phyloP scores from a whole-genome alignment of 2,329 filamentous ascomycete species.

The Periconia sp. region DNA sequence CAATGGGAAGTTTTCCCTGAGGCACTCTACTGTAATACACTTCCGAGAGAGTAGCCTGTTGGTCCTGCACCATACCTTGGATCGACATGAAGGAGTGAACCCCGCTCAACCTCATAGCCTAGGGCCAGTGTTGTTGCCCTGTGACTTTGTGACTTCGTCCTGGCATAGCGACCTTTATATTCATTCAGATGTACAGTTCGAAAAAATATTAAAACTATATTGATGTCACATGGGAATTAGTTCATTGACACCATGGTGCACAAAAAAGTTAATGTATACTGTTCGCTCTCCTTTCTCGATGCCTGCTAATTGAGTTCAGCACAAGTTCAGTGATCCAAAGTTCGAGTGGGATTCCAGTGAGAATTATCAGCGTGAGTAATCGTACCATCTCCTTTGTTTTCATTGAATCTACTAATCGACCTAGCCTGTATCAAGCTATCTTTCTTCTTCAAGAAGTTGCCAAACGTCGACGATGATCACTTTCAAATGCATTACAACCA shows the following conservation, averaged over 20 bases:
- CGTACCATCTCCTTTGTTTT: not conserved
- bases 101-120: no score
- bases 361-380: conserved; percentile 33
- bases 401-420: not conserved
- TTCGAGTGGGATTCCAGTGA: conserved; percentile 34
- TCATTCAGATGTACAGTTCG: no score
- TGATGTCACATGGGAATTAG: no score
- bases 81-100: no score
- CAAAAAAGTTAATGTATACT: conserved; percentile 13
- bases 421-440: conserved; percentile 37
- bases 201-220: no score
- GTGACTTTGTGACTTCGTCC: no score
- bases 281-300: not conserved
- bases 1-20: no score
- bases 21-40: no score
- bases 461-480: conserved; percentile 35
- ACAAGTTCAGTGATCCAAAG: conserved; percentile 28
- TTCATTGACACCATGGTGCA: conserved; percentile 18
- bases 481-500: conserved; percentile 43
- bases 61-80: no score
- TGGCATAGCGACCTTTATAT: no score
- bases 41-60: no score
- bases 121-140: no score
- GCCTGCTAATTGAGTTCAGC: conserved; percentile 19
- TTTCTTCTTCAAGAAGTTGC: conserved; percentile 40